Base-by-base conservation (phyloP, 768 basidiomycete genomes). In the Lactifluus pinguis region DNA sequence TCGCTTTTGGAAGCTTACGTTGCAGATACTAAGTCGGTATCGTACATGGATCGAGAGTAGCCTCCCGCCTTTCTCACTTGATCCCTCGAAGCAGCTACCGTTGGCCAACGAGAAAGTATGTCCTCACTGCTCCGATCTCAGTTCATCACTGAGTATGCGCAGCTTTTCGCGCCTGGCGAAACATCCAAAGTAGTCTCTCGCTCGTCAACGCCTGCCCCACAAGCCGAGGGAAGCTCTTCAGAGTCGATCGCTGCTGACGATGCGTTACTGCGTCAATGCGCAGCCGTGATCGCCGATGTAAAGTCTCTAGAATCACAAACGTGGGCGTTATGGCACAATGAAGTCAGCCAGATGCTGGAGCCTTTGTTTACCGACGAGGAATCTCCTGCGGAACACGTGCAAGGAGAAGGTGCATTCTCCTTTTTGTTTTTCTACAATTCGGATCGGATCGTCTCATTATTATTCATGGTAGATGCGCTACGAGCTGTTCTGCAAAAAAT, bases 1-100 rank as follows among this genome's bases (percentile, higher is more conserved):
- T 72, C 81, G 89, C 53, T 98, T 98, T 71, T 98, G 95, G 97
- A 83, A 81, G 68, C 74, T 98, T 59, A 90, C 87, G 6, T 74
- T 99, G 30, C 95, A 99, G 82, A 93, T 92, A 52, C 42, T 77
- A 66, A 53, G 61, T 21, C 47, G 21, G 44, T 53, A 39, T 53
- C 39, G 32, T 21, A 55, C 45, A 39, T 42, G 34, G 57, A 72
- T 98, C n/a, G 80, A 85, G 63, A 75, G 74, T 38, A 77, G 69
- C 34, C 70, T 86, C 39, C 77, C 80, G 14, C 67, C 72, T 34
- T 65, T 75, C 10, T 82, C 85, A 41, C 67, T 71, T 21, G 65
- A 72, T 39, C 39, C 21, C n/a, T 8, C 62, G 69, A 15, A 79
- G 75, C 59, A 65, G 65, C 19, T 54, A 68, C 69, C 29, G 67